Percentiles rank a stretch among this genome's conserved stretches.
Evolutionary conservation across 108 stramenopile species (phyloP).

Genomic region (Stephanodiscus triporus): DNA sequence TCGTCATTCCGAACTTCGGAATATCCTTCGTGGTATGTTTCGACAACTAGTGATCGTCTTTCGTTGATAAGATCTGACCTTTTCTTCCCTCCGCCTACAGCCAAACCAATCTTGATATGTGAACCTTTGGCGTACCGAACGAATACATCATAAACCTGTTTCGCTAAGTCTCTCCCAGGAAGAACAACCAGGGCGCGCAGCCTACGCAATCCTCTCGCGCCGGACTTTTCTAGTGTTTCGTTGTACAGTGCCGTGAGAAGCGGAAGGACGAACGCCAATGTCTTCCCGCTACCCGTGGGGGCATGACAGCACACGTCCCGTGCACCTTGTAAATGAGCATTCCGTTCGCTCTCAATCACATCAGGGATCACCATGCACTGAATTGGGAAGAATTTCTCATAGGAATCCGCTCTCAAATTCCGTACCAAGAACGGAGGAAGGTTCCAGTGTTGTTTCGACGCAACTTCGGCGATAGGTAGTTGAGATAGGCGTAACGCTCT

Average conservation of each 20-base stretch:
- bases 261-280: slow-evolving; percentile 85
- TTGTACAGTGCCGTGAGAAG: slow-evolving; percentile 76
- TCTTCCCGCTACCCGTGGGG: slow-evolving; percentile 91
- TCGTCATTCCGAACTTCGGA: slow-evolving; percentile 32
- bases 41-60: slow-evolving; percentile 45
- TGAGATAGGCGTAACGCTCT: slow-evolving; percentile 63
- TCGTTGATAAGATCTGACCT: slow-evolving; percentile 47
- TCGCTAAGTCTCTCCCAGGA: slow-evolving; percentile 91
- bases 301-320: slow-evolving; percentile 89
- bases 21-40: slow-evolving; percentile 37
- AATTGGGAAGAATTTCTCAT: slow-evolving; percentile 89
- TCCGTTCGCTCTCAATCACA: slow-evolving; percentile 73
- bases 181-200: slow-evolving; percentile 91
- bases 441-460: slow-evolving; percentile 56
- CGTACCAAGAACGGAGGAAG: slow-evolving; percentile 73
- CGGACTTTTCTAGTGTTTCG: not conserved
- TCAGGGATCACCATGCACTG: slow-evolving; percentile 87
- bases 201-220: slow-evolving; percentile 59
- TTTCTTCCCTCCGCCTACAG: slow-evolving; percentile 73
- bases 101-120: slow-evolving; percentile 82
- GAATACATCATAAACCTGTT: slow-evolving; percentile 91
- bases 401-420: slow-evolving; percentile 70
- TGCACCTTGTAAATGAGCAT: slow-evolving; percentile 46
- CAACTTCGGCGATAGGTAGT: slow-evolving; percentile 68
- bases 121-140: slow-evolving; percentile 75